Percentiles rank a stretch among this genome's conserved stretches.
Conservation (phyloP, 2,329 filamentous ascomycete species). For the Hypoxylon sp. region DNA sequence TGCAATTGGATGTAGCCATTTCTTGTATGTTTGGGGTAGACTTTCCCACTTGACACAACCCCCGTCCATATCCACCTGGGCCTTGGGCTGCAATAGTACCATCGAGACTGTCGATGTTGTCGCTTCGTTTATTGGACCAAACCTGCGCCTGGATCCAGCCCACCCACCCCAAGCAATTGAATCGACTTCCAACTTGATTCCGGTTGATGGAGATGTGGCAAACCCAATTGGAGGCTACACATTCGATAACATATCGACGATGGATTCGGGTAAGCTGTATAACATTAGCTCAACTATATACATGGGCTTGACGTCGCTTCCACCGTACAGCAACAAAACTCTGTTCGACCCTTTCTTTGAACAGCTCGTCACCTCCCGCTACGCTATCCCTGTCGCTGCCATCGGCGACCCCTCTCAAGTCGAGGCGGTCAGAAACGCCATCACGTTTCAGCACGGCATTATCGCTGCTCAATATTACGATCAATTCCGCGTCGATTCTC, state of each 20-base stretch:
- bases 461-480: background rate
- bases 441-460: background rate
- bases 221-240: too few relatives aligned
- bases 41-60: background rate
- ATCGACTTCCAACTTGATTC: too few relatives aligned
- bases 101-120: background rate
- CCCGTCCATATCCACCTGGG: background rate
- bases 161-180: background rate
- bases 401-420: background rate
- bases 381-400: background rate
- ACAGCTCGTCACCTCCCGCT: background rate
- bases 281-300: too few relatives aligned
- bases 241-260: too few relatives aligned
- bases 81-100: background rate
- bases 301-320: too few relatives aligned
- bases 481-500: background rate
- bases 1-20: background rate
- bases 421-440: background rate
- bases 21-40: background rate
- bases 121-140: background rate
- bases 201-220: too few relatives aligned
- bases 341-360: background rate
- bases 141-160: background rate
- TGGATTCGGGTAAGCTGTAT: too few relatives aligned
- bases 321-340: too few relatives aligned